Base-by-base conservation (phyloP, 371 early-diverging fungal species). In the Rhizopus microsporus region DNA sequence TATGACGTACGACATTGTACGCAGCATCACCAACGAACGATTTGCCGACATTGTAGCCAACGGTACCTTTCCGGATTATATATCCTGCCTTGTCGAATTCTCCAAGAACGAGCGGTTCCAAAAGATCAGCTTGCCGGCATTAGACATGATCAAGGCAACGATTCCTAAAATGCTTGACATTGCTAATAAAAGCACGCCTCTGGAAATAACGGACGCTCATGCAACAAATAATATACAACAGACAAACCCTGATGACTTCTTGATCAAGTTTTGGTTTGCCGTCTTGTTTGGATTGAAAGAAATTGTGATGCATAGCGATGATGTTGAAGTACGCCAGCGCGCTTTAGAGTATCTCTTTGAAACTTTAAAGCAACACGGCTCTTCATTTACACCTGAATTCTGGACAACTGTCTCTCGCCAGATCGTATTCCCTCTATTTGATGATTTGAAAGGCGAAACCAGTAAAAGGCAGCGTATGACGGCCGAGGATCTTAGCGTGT, bases 401-500 rank as follows among this genome's bases (percentile, higher is more conserved):
- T 95, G 95, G 94, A 83, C 87, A 13, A 83, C 91, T 5, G 75
- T 95, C 5, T 80, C 91, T 16, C 83, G 88, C 8, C 89, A 91
- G 30, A 89, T 95, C 8, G 85, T 95, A 9, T 94, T 95, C 66
- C 90, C 93, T 0, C 83, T 97, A 16, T 97, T 97, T 74, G 90
- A 90, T 47, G 93, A 93, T 62, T 66, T 95, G 31, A 83, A 82
- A 52, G 57, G 64, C 7, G 46, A 23, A 23, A 34, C 63, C 29
- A 65, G 59, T 23, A 70, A 66, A 2, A 65, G 75, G 35, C 58
- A 59, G n/a, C 65, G 67, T 8, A 74, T 75, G 71, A 63, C 73
- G 13, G 63, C 72, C 1, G 81, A 81, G 45, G 82, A 82, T 42
- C 64, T 72, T 10, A 79, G 75, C 51, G 81, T 82, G 2, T 82